Evolutionary conservation across 1,284 basidiomycete genomes (phyloP).

Genomic region (Uromyces viciae-fabae): DNA sequence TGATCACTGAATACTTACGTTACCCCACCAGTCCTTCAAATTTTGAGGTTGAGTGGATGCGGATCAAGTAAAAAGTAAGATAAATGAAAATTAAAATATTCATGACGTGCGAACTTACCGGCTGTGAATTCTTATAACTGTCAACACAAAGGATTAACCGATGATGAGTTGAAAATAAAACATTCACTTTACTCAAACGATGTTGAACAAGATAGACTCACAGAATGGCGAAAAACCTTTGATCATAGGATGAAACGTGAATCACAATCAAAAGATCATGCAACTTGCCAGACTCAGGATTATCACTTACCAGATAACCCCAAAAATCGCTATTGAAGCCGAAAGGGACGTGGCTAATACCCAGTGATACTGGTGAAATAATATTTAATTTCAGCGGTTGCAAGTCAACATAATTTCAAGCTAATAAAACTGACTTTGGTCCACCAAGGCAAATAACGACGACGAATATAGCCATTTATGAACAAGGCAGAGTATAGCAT

Average conservation of each 20-base stretch:
- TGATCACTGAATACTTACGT: constrained; percentile 12
- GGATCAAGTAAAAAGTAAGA: not conserved
- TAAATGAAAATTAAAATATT: not conserved
- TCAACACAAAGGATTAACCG: not conserved
- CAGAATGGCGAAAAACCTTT: constrained; percentile 41
- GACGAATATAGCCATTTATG: constrained; percentile 35
- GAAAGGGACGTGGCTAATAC: constrained; percentile 40
- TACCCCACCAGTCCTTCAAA: constrained; percentile 39
- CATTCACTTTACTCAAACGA: not conserved
- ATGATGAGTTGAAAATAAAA: not conserved
- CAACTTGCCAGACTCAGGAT: not conserved
- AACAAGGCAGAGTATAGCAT: constrained; percentile 30
- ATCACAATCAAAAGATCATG: not conserved
- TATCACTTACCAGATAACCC: constrained; percentile 26
- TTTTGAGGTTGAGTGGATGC: not conserved
- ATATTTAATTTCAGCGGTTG: not conserved
- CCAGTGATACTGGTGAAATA: constrained; percentile 31
- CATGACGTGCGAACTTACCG: not conserved
- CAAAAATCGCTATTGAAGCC: constrained; percentile 38
- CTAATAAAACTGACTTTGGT: not conserved
- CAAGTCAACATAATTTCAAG: not conserved
- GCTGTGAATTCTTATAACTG: constrained; percentile 30
- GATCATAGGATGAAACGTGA: not conserved
- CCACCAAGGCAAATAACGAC: constrained; percentile 35
- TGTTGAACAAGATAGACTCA: not conserved